Base-by-base conservation (phyloP, 768 basidiomycete species). In the Boletus rubescentipes region DNA sequence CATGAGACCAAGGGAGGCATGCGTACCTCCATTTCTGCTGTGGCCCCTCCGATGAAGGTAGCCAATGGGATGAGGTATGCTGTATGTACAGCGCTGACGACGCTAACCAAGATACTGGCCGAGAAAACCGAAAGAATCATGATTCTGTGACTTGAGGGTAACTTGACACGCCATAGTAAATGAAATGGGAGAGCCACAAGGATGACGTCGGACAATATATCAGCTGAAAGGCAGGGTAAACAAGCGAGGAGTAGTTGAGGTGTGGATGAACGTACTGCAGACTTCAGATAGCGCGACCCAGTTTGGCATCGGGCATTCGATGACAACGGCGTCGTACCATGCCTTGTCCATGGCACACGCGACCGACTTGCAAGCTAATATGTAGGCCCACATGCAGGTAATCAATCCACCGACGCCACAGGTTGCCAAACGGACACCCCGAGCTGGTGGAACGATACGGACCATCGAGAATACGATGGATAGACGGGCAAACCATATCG, bases 261-360 rank as follows among this genome's bases (percentile, higher is more conserved):
- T 1, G 3, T 7, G 31, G 9, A 36, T 10, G 26, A 6, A 74
- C 81, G 56, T 54, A 83, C 83, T 77, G 53, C 73, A 71, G 46
- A 84, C 67, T 62, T 84, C 81, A n/a, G 73, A 72, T 9, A 83
- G 63, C 0, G 77, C 83, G 15, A 85, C 74, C 60, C 79, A 73
- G 30, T 70, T 67, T 23, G 72, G 72, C 16, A 82, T 70, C 18
- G 66, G 65, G 53, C 82, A 83, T 51, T 75, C 75, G 0, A 79
- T 71, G 41, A 64, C 67, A 0, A 35, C 2, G 14, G 40, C 18
- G 11, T 70, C 16, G 48, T 78, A 77, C 80, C 81, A 82, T 12
- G 54, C 51, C 41, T 14, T 53, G 50, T 45, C 34, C 62, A 60
- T 74, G 67, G 62, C 77, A 81, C 18, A 78, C 66, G 75, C 76